A percentile compares a stretch with the other conserved stretches of the same genome.
Conservation (phyloP, 108 stramenopile genomes). For the Discostella pseudostelligera region DNA sequence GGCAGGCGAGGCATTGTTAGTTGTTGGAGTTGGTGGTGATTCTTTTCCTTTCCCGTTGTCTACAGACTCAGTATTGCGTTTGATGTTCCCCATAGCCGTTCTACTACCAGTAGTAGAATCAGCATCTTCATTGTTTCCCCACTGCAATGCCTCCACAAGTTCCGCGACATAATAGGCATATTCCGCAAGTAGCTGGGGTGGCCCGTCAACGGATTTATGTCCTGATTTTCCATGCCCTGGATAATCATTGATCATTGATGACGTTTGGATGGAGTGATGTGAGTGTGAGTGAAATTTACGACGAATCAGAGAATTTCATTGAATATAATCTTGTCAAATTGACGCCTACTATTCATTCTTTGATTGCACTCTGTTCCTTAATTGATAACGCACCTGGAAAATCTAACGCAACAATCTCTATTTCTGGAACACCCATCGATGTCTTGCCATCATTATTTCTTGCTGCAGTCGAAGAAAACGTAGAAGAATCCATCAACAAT, state of each 20-base stretch:
- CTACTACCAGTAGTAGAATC: background rate
- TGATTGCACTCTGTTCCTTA: too few relatives aligned
- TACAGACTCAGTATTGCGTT: too few relatives aligned
- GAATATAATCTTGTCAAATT: too few relatives aligned
- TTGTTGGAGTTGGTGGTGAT: background rate
- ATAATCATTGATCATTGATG: too few relatives aligned
- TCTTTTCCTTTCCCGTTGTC: background rate
- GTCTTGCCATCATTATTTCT: background rate
- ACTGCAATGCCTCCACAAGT: slow-evolving; percentile 41
- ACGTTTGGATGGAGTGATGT: too few relatives aligned
- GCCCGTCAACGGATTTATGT: slow-evolving; percentile 53
- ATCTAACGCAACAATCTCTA: slow-evolving; percentile 57
- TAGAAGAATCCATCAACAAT: slow-evolving; percentile 28
- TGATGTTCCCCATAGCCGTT: too few relatives aligned
- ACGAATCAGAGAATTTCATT: too few relatives aligned
- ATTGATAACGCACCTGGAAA: slow-evolving; percentile 43
- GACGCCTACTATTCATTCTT: too few relatives aligned
- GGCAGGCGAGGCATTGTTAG: background rate
- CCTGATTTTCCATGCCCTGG: slow-evolving; percentile 52
- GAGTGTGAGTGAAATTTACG: too few relatives aligned
- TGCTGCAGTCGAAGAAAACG: background rate
- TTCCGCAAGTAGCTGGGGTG: slow-evolving; percentile 57
- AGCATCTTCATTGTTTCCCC: slow-evolving; percentile 19
- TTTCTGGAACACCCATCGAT: slow-evolving; percentile 6
- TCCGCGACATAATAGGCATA: slow-evolving; percentile 59